These are phyloP conservation scores for Lasiodiplodia theobromae DNA, from an alignment of 2,329 filamentous ascomycete species.

Conservation along the genomic window DNA sequence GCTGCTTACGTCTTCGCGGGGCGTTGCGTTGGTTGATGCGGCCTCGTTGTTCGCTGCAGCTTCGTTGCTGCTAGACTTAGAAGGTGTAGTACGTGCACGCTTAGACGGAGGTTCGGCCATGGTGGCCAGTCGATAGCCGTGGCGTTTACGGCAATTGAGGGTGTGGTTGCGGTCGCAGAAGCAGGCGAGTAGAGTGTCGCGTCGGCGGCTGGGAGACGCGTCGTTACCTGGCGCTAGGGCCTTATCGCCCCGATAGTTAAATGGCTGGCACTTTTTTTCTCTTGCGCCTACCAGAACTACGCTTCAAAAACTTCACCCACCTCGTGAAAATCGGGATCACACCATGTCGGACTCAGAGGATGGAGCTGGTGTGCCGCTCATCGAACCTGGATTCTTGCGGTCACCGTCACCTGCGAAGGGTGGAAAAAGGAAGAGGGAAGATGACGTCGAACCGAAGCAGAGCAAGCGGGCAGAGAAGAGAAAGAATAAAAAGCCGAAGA, in stretches of 20 bases:
- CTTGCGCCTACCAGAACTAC: neutral
- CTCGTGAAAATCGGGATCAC: conserved; percentile 27
- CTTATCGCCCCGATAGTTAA: conserved; percentile 29
- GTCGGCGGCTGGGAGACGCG: conserved; percentile 21
- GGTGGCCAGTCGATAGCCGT: neutral
- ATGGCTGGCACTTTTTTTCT: conserved; percentile 22
- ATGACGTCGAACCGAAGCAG: conserved; percentile 38
- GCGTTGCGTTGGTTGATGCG: conserved; percentile 32
- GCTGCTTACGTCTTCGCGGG: conserved; percentile 35
- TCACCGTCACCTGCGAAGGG: conserved; percentile 36
- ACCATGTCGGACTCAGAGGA: conserved; percentile 55
- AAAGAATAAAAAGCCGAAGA: conserved; percentile 65
- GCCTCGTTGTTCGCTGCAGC: conserved; percentile 8
- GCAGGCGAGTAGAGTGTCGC: conserved; percentile 4
- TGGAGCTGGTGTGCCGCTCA: conserved; percentile 52
- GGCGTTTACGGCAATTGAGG: neutral
- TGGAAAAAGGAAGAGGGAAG: conserved; percentile 52
- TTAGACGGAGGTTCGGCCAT: conserved; percentile 49
- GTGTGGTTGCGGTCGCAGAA: neutral
- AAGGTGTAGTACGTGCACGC: conserved; percentile 43
- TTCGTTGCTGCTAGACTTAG: conserved; percentile 32
- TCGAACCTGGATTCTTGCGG: conserved; percentile 49
- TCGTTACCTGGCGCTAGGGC: conserved; percentile 9
- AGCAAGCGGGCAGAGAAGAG: conserved; percentile 57
- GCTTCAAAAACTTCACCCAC: conserved; percentile 34